Conservation (phyloP, 768 basidiomycete species). For the Boletellus ananiceps region DNA sequence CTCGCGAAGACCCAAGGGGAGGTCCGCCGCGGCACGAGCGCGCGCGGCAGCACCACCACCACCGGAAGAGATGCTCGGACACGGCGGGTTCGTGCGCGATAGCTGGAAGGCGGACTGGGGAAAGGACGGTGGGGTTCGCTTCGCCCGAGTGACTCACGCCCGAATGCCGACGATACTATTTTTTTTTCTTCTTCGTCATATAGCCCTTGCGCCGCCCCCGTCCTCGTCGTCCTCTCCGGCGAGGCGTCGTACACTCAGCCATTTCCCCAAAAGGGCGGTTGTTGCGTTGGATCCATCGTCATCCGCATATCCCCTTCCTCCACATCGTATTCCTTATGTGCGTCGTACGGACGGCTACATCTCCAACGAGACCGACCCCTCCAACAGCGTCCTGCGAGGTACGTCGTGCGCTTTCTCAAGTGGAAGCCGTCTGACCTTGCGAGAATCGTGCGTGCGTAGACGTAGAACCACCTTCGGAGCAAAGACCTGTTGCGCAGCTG, state of each 20-base stretch:
- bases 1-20: not conserved
- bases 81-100: constrained; percentile 11
- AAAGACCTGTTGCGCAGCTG: constrained; percentile 57
- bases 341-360: constrained; percentile 28
- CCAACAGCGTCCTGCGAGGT: constrained; percentile 18
- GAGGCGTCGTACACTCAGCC: constrained; percentile 2
- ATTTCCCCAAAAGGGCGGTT: constrained; percentile 2
- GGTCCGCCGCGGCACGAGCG: not conserved
- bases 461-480: constrained; percentile 37
- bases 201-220: constrained; percentile 16
- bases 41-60: not conserved
- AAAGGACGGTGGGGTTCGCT: constrained; percentile 17
- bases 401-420: not conserved
- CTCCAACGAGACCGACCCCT: constrained; percentile 2
- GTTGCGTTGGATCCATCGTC: constrained; percentile 4
- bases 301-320: constrained; percentile 14
- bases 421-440: too few relatives aligned
- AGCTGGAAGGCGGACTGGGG: constrained; percentile 18
- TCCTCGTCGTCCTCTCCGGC: not conserved
- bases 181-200: too few relatives aligned
- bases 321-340: constrained; percentile 21
- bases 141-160: too few relatives aligned
- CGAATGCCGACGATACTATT: not conserved
- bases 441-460: constrained; percentile 31
- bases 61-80: not conserved